phyloP scores from a whole-genome alignment of 1,139 yeast genomes.

The Debaryomyces sp. region DNA sequence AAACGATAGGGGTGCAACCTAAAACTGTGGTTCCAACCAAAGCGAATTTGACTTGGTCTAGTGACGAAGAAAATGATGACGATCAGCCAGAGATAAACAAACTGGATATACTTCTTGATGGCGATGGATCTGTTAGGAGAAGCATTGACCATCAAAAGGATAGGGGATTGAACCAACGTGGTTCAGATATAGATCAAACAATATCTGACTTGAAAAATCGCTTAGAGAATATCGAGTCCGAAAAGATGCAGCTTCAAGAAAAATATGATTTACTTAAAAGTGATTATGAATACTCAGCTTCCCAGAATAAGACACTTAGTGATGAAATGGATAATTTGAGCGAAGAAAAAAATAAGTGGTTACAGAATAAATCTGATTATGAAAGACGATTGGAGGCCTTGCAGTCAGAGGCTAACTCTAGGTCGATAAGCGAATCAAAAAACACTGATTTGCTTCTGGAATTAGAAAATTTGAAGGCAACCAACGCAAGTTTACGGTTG shows the following conservation, averaged over 20 bases:
- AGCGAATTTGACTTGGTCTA: constrained; percentile 80
- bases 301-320: constrained; percentile 27
- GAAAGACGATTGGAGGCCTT: neutral
- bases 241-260: constrained; percentile 21
- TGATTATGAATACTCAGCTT: constrained; percentile 24
- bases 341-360: constrained; percentile 17
- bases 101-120: constrained; percentile 6
- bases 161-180: neutral
- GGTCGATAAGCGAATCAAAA: neutral
- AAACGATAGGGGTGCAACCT: constrained; percentile 52
- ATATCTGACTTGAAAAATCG: constrained; percentile 17
- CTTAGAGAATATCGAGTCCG: constrained; percentile 12
- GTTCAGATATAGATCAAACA: constrained; percentile 6
- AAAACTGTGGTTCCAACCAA: constrained; percentile 74
- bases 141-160: neutral
- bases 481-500: constrained; percentile 40
- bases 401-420: neutral
- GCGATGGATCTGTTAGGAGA: neutral
- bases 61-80: constrained; percentile 60
- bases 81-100: constrained; percentile 11
- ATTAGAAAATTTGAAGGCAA: constrained; percentile 29
- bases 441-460: constrained; percentile 21
- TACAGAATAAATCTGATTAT: constrained; percentile 3
- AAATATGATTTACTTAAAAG: constrained; percentile 24
- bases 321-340: constrained; percentile 25